These are phyloP conservation scores for Paramecium primaurelia DNA, from an alignment of 73 alveolate genomes.

Conservation along the genomic window DNA sequence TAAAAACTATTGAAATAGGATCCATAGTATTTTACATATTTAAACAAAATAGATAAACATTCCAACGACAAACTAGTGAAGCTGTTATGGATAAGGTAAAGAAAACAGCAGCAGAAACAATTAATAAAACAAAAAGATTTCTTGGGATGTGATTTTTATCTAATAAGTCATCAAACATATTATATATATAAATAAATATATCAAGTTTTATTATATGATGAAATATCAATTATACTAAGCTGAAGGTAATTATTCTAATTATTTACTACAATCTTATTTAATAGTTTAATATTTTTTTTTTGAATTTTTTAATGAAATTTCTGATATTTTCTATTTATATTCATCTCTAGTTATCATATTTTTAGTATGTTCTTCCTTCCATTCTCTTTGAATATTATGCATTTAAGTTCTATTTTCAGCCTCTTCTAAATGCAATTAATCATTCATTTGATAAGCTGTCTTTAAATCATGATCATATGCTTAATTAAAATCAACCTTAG, in stretches of 20 bases:
- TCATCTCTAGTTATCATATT: slow-evolving; percentile 66
- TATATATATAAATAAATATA: neutral
- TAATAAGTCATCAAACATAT: neutral
- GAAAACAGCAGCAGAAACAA: neutral
- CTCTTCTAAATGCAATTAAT: slow-evolving; percentile 79
- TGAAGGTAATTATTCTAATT: neutral
- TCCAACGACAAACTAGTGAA: slow-evolving; percentile 23
- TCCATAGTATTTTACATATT: slow-evolving; percentile 73
- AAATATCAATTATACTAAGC: neutral
- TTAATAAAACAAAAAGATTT: neutral
- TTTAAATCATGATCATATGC: slow-evolving; percentile 77
- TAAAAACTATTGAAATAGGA: slow-evolving; percentile 83
- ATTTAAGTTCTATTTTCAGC: slow-evolving; percentile 81
- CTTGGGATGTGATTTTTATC: neutral
- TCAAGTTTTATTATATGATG: neutral
- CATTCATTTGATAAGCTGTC: slow-evolving; percentile 83
- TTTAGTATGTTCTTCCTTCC: slow-evolving; percentile 66
- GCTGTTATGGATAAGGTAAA: neutral
- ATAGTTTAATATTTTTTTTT: neutral
- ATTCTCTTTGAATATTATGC: slow-evolving; percentile 82
- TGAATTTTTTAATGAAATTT: slow-evolving; percentile 35
- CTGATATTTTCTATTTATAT: slow-evolving; percentile 56
- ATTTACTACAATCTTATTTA: neutral
- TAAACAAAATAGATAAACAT: slow-evolving; percentile 32
- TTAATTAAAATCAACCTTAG: slow-evolving; percentile 76